Evolutionary conservation across 2,329 filamentous ascomycete species (phyloP).

Genomic region (Thelonectria discophora): DNA sequence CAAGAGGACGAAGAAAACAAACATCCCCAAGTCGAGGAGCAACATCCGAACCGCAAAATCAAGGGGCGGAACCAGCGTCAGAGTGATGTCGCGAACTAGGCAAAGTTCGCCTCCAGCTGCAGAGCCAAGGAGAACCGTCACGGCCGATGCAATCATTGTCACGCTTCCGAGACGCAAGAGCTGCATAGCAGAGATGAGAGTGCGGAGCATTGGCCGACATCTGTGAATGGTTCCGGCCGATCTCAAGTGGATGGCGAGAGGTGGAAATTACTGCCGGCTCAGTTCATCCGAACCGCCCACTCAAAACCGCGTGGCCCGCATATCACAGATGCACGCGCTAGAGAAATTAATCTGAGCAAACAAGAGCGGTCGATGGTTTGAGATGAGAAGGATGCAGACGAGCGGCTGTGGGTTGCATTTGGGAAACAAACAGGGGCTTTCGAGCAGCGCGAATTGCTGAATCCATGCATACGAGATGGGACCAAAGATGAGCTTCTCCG

Average conservation of each 20-base stretch:
- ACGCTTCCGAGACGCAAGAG: neutral
- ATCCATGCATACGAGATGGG: constrained; percentile 15
- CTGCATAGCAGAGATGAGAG: neutral
- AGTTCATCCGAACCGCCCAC: constrained; percentile 1
- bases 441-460: constrained; percentile 1
- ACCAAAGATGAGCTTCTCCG: constrained; percentile 6
- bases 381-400: neutral
- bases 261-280: constrained; percentile 39
- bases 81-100: neutral
- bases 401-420: constrained; percentile 11
- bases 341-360: neutral
- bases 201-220: neutral
- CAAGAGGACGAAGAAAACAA: neutral
- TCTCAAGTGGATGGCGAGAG: constrained; percentile 28
- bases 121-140: neutral
- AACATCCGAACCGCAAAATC: neutral
- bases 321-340: constrained; percentile 12
- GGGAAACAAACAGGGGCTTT: constrained; percentile 1
- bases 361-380: constrained; percentile 11
- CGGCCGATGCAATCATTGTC: neutral
- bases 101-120: neutral
- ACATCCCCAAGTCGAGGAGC: neutral
- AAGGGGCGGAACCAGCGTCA: neutral
- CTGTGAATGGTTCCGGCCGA: constrained; percentile 15
- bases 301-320: constrained; percentile 10